Base-by-base conservation (phyloP, 345 rosid species). In the Streptanthus diversifolius region DNA sequence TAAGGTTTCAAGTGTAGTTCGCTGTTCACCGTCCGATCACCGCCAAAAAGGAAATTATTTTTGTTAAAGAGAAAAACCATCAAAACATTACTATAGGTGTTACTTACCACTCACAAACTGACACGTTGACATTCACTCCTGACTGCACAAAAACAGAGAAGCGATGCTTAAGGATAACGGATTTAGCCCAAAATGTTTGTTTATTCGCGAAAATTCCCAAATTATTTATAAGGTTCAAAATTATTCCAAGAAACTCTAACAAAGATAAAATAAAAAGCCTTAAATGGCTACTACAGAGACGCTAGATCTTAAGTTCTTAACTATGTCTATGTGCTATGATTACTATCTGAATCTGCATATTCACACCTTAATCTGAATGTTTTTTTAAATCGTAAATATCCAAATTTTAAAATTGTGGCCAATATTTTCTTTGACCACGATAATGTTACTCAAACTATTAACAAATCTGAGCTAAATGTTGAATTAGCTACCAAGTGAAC, bases 11-110 rank as follows among this genome's bases (percentile, higher is more conserved):
- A 72, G 64, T 68, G 14, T 57, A 32, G 52, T 65, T 9, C 2
- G 22, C 41, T 21, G 0, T 44, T 61, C 43, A 70, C 87, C 88
- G 91, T 88, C 40, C 33, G 97, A 90, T 88, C 68, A 2, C 40
- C 53, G 8, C 59, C 59, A 33, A 0, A 43, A 17, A 30, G 58
- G 0, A 0, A 27, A 45, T 49, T 37, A 7, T 5, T 32, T 71
- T 37, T 35, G 13, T 32, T 2, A 4, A n/a, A 5, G n/a, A 44
- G 22, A 29, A 29, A 45, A 55, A 57, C 3, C 15, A 15, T 22
- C 47, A 9, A 25, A 37, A 49, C 8, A 4, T 5, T 15, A 39
- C 54, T 1, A 44, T 9, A 27, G 1, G 5, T 41, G 22, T 9
- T 17, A 30, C 21, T 2, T 11, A 24, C 67, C 73, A 61, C 2